phyloP scores from a whole-genome alignment of 306 rosid species.

The Rosa rugosa region DNA sequence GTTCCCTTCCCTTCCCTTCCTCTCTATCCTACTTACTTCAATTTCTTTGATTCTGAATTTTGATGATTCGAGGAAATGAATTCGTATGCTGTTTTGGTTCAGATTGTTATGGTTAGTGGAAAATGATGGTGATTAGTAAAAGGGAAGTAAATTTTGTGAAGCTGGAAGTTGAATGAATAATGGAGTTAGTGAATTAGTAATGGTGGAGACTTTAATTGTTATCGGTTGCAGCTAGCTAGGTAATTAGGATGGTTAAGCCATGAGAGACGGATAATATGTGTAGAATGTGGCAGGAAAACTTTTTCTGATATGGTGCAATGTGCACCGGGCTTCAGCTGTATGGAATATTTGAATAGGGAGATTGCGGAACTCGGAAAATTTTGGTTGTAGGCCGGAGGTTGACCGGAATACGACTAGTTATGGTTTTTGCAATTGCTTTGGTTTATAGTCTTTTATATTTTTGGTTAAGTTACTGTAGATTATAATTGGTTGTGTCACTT shows the following conservation, averaged over 20 bases:
- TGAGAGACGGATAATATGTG: background rate
- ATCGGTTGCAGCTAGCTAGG: background rate
- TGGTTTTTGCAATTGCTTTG: background rate
- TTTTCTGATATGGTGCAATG: background rate
- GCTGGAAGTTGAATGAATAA: background rate
- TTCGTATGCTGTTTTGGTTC: background rate
- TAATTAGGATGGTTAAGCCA: background rate
- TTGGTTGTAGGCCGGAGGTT: background rate
- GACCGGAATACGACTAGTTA: background rate
- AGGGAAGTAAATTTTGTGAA: background rate
- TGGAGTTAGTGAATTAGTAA: background rate
- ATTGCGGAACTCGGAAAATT: background rate
- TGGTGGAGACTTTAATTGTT: background rate
- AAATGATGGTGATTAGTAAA: background rate
- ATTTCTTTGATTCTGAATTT: background rate
- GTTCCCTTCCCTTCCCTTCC: conserved; percentile 6
- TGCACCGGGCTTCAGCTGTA: background rate
- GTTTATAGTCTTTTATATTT: background rate
- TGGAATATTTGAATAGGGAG: background rate
- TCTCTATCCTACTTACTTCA: background rate
- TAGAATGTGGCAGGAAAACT: background rate
- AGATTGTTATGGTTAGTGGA: background rate
- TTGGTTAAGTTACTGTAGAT: background rate
- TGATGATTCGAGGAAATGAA: background rate
- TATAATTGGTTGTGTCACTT: background rate